Conservation (phyloP, 179 eudicot species). For the Spergularia azorica region DNA sequence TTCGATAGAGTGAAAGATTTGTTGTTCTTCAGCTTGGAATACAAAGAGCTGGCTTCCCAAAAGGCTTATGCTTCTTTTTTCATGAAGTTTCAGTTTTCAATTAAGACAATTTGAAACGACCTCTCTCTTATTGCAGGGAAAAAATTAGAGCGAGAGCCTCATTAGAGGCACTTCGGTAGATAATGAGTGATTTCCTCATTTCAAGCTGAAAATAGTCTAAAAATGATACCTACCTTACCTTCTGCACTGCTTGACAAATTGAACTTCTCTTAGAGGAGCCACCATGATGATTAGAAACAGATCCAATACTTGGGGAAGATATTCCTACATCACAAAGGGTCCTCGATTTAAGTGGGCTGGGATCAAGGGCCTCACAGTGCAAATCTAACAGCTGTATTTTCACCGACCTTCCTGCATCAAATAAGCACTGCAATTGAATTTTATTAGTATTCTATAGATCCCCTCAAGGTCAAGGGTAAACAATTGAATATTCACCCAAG, state of each 20-base stretch:
- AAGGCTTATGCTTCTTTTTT: too few species aligned
- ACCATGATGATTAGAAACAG: constrained; percentile 21
- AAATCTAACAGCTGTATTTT: constrained; percentile 66
- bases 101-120: too few species aligned
- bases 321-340: constrained; percentile 26
- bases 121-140: too few species aligned
- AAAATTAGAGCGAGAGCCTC: not conserved
- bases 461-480: not conserved
- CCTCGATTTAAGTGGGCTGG: constrained; percentile 40
- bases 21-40: too few species aligned
- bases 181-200: not conserved
- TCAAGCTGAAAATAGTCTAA: not conserved
- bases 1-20: too few species aligned
- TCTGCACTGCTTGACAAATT: constrained; percentile 47
- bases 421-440: constrained; percentile 65
- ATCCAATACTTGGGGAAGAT: constrained; percentile 35
- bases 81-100: too few species aligned
- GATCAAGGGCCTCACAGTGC: constrained; percentile 75
- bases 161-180: not conserved
- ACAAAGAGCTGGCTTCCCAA: too few species aligned
- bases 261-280: constrained; percentile 35
- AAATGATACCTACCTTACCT: constrained; percentile 61
- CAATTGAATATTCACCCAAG: not conserved
- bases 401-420: constrained; percentile 68
- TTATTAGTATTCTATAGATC: not conserved